Evolutionary conservation across 1,284 basidiomycete species (phyloP).

Genomic region (Leccinum subrobustum): DNA sequence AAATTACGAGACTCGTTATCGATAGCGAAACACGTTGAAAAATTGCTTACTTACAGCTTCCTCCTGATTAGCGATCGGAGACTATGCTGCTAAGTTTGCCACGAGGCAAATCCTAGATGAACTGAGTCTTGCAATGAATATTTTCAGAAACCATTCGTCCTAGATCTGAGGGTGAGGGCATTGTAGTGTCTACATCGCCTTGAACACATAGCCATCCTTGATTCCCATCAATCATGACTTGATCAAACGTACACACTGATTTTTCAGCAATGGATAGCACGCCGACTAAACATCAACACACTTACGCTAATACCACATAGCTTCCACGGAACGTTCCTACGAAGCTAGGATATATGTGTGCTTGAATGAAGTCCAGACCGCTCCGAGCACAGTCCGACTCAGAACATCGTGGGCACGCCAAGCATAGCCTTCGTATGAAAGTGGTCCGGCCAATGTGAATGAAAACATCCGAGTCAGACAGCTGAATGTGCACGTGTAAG

Average conservation of each 20-base stretch:
- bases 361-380: background rate
- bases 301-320: background rate
- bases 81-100: conserved; percentile 5
- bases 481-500: background rate
- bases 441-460: background rate
- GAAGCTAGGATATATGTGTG: background rate
- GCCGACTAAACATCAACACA: background rate
- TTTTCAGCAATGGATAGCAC: background rate
- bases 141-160: background rate
- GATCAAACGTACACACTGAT: background rate
- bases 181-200: background rate
- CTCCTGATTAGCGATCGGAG: conserved; percentile 2
- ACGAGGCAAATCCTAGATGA: background rate
- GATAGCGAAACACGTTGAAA: background rate
- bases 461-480: background rate
- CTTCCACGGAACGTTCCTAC: background rate
- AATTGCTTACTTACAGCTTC: background rate
- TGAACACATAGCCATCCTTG: background rate
- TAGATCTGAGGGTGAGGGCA: background rate
- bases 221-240: background rate
- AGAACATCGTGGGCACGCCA: background rate
- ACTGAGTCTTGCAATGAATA: background rate
- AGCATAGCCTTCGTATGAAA: background rate
- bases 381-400: background rate
- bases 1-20: background rate